Evolutionary conservation across 2,329 filamentous ascomycete genomes (phyloP).

Genomic region (Fusarium verrucosum): DNA sequence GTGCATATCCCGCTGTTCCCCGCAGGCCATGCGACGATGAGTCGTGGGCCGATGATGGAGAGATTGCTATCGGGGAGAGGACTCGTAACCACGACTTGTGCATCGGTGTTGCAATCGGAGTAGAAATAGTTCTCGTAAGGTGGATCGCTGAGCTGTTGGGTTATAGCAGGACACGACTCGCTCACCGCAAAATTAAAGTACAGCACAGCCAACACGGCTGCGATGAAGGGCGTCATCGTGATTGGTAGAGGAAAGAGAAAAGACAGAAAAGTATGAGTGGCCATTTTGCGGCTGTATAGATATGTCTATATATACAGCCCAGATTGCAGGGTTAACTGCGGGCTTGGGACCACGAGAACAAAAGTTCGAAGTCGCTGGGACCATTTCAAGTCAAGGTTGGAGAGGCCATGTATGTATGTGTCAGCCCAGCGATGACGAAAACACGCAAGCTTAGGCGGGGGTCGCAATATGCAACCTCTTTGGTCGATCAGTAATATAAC

Average conservation of each 20-base stretch:
- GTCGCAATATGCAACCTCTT: not conserved
- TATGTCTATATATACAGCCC: not conserved
- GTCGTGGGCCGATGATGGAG: constrained; percentile 63
- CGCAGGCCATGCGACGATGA: constrained; percentile 71
- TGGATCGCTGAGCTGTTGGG: constrained; percentile 57
- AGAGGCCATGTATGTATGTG: not conserved
- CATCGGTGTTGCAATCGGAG: constrained; percentile 68
- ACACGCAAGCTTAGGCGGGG: not conserved
- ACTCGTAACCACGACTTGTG: constrained; percentile 69
- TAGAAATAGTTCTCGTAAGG: constrained; percentile 74
- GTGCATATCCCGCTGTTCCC: constrained; percentile 69
- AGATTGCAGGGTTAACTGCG: constrained; percentile 10
- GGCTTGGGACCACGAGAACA: constrained; percentile 4
- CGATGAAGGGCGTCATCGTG: not conserved
- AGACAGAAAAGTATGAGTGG: not conserved
- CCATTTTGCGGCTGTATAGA: too few species aligned
- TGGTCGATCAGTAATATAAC: not conserved
- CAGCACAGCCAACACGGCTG: not conserved
- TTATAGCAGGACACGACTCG: constrained; percentile 1
- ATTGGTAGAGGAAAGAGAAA: not conserved
- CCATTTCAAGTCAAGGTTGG: not conserved
- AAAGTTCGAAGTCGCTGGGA: not conserved
- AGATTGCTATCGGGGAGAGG: constrained; percentile 63
- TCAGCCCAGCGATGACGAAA: constrained; percentile 17
- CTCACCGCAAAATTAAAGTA: not conserved